Conservation (phyloP, 352 stramenopile genomes). For the Pelagophyceae sp. region DNA sequence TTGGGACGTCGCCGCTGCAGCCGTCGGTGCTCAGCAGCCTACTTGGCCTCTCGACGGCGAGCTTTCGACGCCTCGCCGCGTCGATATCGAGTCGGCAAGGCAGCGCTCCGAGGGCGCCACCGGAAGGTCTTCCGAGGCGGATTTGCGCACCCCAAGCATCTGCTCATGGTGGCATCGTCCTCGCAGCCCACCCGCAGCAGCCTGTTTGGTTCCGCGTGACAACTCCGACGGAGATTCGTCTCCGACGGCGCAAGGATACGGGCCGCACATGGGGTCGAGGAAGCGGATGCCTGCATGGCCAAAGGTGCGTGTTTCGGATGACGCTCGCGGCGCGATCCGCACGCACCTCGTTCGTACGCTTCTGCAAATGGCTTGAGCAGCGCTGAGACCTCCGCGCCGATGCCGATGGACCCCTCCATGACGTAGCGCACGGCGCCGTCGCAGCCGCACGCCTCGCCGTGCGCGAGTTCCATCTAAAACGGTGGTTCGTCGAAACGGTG, state of each 20-base stretch:
- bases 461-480: background rate
- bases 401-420: slow-evolving; percentile 8
- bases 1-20: too few relatives aligned
- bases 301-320: too few relatives aligned
- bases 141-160: background rate
- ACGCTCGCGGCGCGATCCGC: too few relatives aligned
- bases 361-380: slow-evolving; percentile 10
- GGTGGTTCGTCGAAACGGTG: too few relatives aligned
- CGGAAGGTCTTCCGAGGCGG: too few relatives aligned
- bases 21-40: background rate
- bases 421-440: background rate
- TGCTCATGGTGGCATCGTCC: background rate
- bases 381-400: slow-evolving; percentile 2
- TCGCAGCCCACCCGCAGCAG: background rate
- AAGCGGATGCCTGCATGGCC: background rate
- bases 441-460: background rate
- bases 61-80: too few relatives aligned
- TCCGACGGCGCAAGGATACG: background rate
- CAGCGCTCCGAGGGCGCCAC: too few relatives aligned
- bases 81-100: too few relatives aligned
- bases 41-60: too few relatives aligned
- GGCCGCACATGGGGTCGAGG: background rate
- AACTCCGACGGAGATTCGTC: background rate
- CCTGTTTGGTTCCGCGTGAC: background rate
- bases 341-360: background rate